A percentile compares a stretch with the other conserved stretches of the same genome.
These are phyloP conservation scores for Neopestalotiopsis sp. DNA, from an alignment of 2,329 filamentous ascomycete species.

Conservation along the genomic window DNA sequence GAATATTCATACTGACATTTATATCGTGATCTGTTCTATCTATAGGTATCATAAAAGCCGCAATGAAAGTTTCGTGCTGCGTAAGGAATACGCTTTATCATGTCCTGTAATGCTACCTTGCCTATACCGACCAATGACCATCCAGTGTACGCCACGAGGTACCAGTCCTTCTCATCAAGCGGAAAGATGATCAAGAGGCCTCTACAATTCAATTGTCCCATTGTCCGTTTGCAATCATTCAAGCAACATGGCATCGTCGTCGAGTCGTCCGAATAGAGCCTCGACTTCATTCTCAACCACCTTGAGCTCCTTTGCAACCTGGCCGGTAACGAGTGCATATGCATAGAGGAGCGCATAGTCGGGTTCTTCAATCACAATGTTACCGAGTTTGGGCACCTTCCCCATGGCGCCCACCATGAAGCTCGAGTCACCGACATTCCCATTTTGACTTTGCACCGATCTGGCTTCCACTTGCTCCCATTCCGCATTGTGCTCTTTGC, in stretches of 20 bases:
- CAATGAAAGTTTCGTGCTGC: not conserved
- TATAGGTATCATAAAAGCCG: not conserved
- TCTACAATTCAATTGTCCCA: not conserved
- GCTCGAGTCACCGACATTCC: conserved; percentile 21
- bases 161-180: not conserved
- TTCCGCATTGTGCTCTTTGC: conserved; percentile 63
- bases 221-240: conserved; percentile 43
- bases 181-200: not conserved
- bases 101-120: not conserved
- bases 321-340: conserved; percentile 75
- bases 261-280: conserved; percentile 65
- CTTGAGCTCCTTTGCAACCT: conserved; percentile 69
- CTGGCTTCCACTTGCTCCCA: conserved; percentile 9
- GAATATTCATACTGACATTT: not conserved
- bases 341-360: conserved; percentile 95
- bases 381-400: conserved; percentile 34
- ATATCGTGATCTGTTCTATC: not conserved
- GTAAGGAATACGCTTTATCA: not conserved
- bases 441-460: conserved; percentile 21
- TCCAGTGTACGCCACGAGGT: not conserved
- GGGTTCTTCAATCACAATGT: conserved; percentile 65
- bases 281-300: conserved; percentile 67
- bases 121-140: not conserved
- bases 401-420: conserved; percentile 26
- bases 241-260: conserved; percentile 63